These are phyloP conservation scores for Salvia sclarea DNA, from an alignment of 305 asterid species.

Conservation along the genomic window DNA sequence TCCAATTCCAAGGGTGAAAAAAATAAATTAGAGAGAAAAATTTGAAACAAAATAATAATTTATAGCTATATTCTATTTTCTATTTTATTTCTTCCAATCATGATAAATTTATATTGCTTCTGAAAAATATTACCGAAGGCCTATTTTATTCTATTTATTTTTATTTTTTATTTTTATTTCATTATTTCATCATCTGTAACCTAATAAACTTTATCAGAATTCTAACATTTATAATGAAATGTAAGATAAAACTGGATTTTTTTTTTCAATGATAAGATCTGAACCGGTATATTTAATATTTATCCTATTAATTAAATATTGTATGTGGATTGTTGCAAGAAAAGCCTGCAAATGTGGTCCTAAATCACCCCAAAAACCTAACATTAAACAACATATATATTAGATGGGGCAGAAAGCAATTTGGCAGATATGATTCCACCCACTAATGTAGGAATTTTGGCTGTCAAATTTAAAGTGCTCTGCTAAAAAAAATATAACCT, in stretches of 20 bases:
- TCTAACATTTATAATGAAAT: not conserved
- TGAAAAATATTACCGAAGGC: too few species aligned
- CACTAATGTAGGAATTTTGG: constrained; percentile 42
- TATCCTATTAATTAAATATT: not conserved
- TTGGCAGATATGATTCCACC: constrained; percentile 39
- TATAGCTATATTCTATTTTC: not conserved
- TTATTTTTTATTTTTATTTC: too few species aligned
- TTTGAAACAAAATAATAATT: too few species aligned
- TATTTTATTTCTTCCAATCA: not conserved
- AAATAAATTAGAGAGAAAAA: too few species aligned
- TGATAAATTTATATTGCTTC: too few species aligned
- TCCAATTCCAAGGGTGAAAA: not conserved
- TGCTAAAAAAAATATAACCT: constrained; percentile 17
- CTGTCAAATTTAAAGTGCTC: constrained; percentile 22
- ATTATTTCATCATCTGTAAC: too few species aligned
- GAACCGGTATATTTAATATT: not conserved
- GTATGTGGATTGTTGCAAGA: constrained; percentile 10
- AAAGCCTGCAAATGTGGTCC: constrained; percentile 47
- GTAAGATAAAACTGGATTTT: not conserved
- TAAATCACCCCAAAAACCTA: constrained; percentile 12
- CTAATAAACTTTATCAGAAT: too few species aligned
- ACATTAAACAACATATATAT: constrained; percentile 2
- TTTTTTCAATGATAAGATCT: not conserved
- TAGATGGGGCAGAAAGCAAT: constrained; percentile 29
- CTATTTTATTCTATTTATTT: too few species aligned